Evolutionary conservation across 306 rosid genomes (phyloP).

Genomic region (Quercus variabilis): DNA sequence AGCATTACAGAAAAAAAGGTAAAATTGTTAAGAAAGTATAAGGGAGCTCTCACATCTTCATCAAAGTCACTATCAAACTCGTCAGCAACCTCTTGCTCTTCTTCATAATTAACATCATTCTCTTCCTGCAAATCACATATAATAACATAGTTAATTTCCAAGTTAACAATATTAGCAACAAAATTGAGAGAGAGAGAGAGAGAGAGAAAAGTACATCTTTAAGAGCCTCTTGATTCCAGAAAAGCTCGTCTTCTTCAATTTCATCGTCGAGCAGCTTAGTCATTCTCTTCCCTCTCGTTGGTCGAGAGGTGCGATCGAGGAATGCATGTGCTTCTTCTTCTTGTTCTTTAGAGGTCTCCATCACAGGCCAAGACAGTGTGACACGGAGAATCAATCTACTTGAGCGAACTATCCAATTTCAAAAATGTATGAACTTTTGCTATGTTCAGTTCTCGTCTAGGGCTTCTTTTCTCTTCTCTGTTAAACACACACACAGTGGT

Average conservation of each 20-base stretch:
- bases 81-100: slow-evolving; percentile 78
- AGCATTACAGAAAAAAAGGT: background rate
- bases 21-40: background rate
- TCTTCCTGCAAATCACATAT: slow-evolving; percentile 47
- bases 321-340: slow-evolving; percentile 30
- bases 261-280: slow-evolving; percentile 75
- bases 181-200: background rate
- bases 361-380: background rate
- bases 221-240: slow-evolving; percentile 96
- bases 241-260: slow-evolving; percentile 68
- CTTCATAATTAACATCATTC: slow-evolving; percentile 67
- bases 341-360: slow-evolving; percentile 34
- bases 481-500: too few relatives aligned
- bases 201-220: slow-evolving; percentile 39
- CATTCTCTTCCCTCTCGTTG: slow-evolving; percentile 78
- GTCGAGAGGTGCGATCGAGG: slow-evolving; percentile 62
- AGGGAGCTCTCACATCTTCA: slow-evolving; percentile 55
- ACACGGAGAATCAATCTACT: too few relatives aligned
- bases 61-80: slow-evolving; percentile 87
- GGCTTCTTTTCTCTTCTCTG: too few relatives aligned
- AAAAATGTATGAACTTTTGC: too few relatives aligned
- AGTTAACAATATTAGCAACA: background rate
- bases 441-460: too few relatives aligned
- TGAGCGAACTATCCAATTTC: too few relatives aligned
- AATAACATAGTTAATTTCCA: too few relatives aligned